Evolutionary conservation across 225 moss, liverwort and hornwort genomes (phyloP), one percentile per base, ranked within the genome.

Genomic region (Pleurozium schreberi): DNA sequence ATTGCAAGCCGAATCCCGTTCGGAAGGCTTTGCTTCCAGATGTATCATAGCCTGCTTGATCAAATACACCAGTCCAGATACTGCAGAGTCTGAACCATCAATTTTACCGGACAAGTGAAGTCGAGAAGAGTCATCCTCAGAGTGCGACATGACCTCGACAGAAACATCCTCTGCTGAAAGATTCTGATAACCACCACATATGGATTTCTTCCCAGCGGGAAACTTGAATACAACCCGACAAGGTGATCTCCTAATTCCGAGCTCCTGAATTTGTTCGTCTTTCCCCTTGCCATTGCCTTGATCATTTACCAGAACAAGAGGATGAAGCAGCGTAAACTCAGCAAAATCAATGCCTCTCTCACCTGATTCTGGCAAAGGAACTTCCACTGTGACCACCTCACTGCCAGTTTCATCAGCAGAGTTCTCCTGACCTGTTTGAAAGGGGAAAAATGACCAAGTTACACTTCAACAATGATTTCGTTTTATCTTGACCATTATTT

Each of bases 31-130:
- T 91, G 95, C 91, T 90, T 94, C 85, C 71, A 97, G 85, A 61
- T 86, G 76, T 28, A 93, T 42, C 80, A 92, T 94, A 84, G 89
- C 91, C 75, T 92, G 91, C 86, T 90, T 91, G 86, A 96, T 92
- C 84, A 98, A 88, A 88, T 95, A 95, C 87, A 94, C 90, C 19
- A 98, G 89, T 58, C 95, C 95, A 84, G 97, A 93, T 80, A 96
- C 76, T 79, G 91, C 96, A 85, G 93, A 88, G 85, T 96, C 93
- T 57, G 97, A 90, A 83, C 95, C 93, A 88, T 98, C 97, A 73
- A 97, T 79, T 91, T 95, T 94, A 47, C 98, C 97, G 66, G 94
- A 92, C 83, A 95, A 73, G 50, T 95, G 73, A 57, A 94, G 93
- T 88, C 89, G 88, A 82, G 80, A 84, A 83, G 91, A 83, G 52